A percentile compares a stretch with the other conserved stretches of the same genome.
These are phyloP conservation scores for Candida maltosa DNA, from an alignment of 805 yeast genomes.

Conservation along the genomic window DNA sequence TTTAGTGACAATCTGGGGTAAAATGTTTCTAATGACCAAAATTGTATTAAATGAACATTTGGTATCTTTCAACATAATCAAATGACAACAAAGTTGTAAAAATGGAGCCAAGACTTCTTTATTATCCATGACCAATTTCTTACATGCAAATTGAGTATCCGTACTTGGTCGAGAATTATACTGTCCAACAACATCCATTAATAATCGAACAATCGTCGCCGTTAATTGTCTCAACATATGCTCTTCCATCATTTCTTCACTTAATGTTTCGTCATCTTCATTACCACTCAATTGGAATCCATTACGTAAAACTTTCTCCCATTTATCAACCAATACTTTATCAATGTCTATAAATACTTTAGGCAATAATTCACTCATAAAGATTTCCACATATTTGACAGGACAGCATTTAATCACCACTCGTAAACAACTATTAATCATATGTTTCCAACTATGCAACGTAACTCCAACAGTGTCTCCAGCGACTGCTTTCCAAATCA, in stretches of 20 bases:
- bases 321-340: conserved; percentile 64
- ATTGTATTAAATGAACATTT: conserved; percentile 91
- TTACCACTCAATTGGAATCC: conserved; percentile 57
- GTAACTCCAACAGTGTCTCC: conserved; percentile 85
- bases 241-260: conserved; percentile 99
- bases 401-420: conserved; percentile 91
- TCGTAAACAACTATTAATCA: conserved; percentile 84
- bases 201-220: conserved; percentile 80
- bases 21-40: conserved; percentile 68
- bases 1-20: conserved; percentile 64
- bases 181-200: conserved; percentile 88
- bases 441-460: conserved; percentile 94
- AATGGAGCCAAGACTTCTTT: conserved; percentile 74
- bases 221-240: conserved; percentile 90
- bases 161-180: conserved; percentile 50
- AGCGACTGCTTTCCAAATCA: conserved; percentile 84
- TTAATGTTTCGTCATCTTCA: conserved; percentile 74
- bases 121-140: conserved; percentile 63
- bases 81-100: conserved; percentile 67
- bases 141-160: conserved; percentile 62
- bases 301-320: conserved; percentile 65
- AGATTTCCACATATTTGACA: conserved; percentile 55
- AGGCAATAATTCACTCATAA: conserved; percentile 78
- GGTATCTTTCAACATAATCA: conserved; percentile 81
- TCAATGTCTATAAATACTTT: conserved; percentile 71